These are phyloP conservation scores for Naganishia vaughanmartiniae DNA, from an alignment of 768 basidiomycete species.

Conservation along the genomic window DNA sequence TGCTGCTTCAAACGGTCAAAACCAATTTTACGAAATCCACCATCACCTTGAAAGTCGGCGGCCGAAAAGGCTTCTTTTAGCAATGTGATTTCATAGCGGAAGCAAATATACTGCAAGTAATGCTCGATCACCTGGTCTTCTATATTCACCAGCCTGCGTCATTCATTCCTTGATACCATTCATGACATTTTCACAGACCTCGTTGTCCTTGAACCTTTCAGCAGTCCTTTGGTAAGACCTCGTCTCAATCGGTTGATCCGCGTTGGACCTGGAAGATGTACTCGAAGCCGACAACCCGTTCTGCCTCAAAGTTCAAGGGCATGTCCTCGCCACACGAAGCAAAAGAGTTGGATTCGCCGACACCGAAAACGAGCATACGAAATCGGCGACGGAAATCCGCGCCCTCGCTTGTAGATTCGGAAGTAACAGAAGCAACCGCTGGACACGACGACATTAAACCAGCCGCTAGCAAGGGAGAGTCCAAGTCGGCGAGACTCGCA, in stretches of 20 bases:
- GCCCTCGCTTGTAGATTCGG: not conserved
- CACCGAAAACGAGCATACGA: not conserved
- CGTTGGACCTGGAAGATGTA: not conserved
- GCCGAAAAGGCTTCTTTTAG: not conserved
- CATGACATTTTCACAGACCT: too few species aligned
- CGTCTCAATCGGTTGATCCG: not conserved
- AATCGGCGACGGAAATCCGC: slow-evolving; percentile 14
- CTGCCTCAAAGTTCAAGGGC: not conserved
- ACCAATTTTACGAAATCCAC: slow-evolving; percentile 4
- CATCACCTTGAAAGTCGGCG: not conserved
- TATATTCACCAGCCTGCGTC: slow-evolving; percentile 11
- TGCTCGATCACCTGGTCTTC: not conserved
- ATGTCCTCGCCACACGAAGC: not conserved
- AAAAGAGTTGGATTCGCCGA: slow-evolving; percentile 7
- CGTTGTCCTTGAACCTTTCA: not conserved
- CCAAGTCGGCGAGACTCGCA: not conserved
- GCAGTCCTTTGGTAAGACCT: too few species aligned
- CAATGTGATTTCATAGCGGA: not conserved
- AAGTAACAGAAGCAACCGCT: not conserved
- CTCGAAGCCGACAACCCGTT: slow-evolving; percentile 8
- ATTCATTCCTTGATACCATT: not conserved
- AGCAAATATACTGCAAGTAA: not conserved
- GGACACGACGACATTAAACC: not conserved
- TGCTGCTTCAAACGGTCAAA: not conserved
- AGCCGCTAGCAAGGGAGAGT: not conserved